Percentiles rank a stretch among this genome's conserved stretches.
These are phyloP conservation scores for Pythium folliculosum DNA, from an alignment of 352 stramenopile genomes.

Conservation along the genomic window DNA sequence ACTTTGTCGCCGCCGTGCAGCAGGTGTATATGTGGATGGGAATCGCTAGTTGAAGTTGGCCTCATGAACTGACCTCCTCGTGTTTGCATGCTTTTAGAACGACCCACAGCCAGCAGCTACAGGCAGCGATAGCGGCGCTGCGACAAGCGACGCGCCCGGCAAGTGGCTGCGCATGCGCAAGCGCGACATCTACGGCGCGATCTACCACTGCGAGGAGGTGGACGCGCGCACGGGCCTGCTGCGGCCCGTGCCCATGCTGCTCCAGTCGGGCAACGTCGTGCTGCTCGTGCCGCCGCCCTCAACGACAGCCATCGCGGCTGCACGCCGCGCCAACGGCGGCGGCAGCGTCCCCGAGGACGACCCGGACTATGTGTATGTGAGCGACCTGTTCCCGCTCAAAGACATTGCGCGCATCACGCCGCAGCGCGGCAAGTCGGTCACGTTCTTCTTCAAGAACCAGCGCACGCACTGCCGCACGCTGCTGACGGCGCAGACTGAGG, in stretches of 20 bases:
- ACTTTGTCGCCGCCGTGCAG: constrained; percentile 69
- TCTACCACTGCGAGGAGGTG: constrained; percentile 77
- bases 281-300: constrained; percentile 35
- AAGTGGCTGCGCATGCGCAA: constrained; percentile 66
- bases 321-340: constrained; percentile 1
- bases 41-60: neutral
- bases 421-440: constrained; percentile 74
- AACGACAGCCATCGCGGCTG: constrained; percentile 2
- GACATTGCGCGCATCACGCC: constrained; percentile 78
- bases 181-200: constrained; percentile 60
- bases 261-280: constrained; percentile 71
- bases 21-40: constrained; percentile 22
- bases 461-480: constrained; percentile 66
- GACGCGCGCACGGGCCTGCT: constrained; percentile 56
- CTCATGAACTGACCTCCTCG: neutral
- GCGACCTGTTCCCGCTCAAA: constrained; percentile 62
- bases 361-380: constrained; percentile 59
- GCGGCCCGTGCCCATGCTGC: constrained; percentile 59
- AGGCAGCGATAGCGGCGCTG: neutral
- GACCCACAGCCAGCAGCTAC: constrained; percentile 17
- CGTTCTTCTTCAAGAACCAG: constrained; percentile 77
- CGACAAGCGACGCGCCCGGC: neutral
- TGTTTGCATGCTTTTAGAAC: constrained; percentile 6
- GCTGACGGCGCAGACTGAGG: constrained; percentile 68
- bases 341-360: constrained; percentile 17